These are phyloP conservation scores for Canavalia gladiata DNA, from an alignment of 306 rosid species.

Conservation along the genomic window DNA sequence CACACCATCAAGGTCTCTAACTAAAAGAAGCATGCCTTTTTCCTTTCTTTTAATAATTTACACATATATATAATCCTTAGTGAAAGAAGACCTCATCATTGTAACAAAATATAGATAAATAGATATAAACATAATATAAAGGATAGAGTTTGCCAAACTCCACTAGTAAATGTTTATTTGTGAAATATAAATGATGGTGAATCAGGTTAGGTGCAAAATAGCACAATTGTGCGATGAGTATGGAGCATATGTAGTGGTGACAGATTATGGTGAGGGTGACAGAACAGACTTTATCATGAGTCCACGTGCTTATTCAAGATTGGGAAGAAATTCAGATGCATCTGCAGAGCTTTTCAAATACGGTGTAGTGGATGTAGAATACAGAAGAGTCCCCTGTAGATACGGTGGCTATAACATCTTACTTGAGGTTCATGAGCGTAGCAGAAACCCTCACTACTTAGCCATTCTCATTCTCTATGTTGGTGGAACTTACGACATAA, in stretches of 20 bases:
- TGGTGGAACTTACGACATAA: constrained; percentile 70
- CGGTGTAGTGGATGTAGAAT: constrained; percentile 62
- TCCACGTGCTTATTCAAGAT: constrained; percentile 56
- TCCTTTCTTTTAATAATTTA: neutral
- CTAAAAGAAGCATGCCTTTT: neutral
- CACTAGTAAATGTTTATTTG: constrained; percentile 3
- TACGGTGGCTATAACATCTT: constrained; percentile 56
- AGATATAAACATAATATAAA: neutral
- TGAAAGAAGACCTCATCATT: neutral
- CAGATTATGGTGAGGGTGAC: constrained; percentile 64
- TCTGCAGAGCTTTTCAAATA: constrained; percentile 55
- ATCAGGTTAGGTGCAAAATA: constrained; percentile 60
- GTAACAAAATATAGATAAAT: neutral
- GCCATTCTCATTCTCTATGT: constrained; percentile 62
- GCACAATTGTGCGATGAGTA: constrained; percentile 53
- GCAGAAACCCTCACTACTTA: constrained; percentile 71
- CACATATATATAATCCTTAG: neutral
- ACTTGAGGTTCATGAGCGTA: constrained; percentile 66
- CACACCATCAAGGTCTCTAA: neutral
- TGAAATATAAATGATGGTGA: constrained; percentile 38
- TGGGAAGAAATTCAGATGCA: constrained; percentile 51
- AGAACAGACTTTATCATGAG: constrained; percentile 61
- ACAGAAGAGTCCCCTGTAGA: constrained; percentile 62
- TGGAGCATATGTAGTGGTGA: constrained; percentile 59
- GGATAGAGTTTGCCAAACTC: neutral